phyloP scores from a whole-genome alignment of 1,139 yeast genomes.

The Taphrina pruni region DNA sequence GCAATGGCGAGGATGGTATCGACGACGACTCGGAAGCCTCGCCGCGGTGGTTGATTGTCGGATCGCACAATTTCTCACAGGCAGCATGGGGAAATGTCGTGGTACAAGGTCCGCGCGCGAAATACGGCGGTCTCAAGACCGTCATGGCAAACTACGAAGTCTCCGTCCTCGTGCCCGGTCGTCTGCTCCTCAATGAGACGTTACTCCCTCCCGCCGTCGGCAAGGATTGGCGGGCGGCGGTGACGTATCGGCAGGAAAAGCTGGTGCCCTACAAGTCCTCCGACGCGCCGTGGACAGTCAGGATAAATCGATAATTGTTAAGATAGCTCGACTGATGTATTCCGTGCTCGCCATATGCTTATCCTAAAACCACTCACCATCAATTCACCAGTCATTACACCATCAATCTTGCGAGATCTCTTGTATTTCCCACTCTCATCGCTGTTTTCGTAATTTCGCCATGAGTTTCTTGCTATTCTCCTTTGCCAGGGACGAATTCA shows the following conservation, averaged over 20 bases:
- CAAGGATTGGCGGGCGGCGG: not conserved
- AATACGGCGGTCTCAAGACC: conserved; percentile 6
- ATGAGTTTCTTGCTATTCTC: conserved; percentile 34
- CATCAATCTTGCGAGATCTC: too few species aligned
- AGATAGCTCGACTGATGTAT: too few species aligned
- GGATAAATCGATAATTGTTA: not conserved
- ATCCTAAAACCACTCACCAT: too few species aligned
- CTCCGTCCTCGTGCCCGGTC: conserved; percentile 12
- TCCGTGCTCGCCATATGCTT: too few species aligned
- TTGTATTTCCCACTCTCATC: not conserved
- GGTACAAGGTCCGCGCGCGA: conserved; percentile 9
- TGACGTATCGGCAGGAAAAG: conserved; percentile 6
- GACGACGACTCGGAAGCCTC: too few species aligned
- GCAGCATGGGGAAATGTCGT: conserved; percentile 20
- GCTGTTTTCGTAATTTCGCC: conserved; percentile 33
- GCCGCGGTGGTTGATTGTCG: not conserved
- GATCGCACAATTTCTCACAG: conserved; percentile 12
- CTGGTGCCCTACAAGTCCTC: not conserved
- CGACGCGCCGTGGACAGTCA: conserved; percentile 1
- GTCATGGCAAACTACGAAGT: conserved; percentile 24
- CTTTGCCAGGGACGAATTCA: conserved; percentile 35
- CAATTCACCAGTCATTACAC: too few species aligned
- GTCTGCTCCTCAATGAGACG: not conserved
- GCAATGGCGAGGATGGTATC: too few species aligned
- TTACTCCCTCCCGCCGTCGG: not conserved